Base-by-base conservation (phyloP, 768 basidiomycete species). In the Cytidiella melzeri region DNA sequence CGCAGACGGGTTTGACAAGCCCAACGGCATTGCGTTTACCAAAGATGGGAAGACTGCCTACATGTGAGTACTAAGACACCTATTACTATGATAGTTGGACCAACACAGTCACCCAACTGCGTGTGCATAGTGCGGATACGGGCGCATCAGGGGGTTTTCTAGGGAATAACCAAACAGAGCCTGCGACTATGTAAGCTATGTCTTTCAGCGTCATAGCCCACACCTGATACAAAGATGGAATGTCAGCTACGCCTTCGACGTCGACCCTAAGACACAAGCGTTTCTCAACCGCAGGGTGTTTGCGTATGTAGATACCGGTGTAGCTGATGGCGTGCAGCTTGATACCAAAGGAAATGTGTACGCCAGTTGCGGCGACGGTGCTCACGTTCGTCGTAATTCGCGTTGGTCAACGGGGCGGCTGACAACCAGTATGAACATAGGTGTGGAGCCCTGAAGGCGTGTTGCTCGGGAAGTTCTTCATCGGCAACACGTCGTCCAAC, bases 21-120 rank as follows among this genome's bases (percentile, higher is more conserved):
- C 75, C 39, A 92, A 91, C 58, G 90, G 87, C 1, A 76, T 91
- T 45, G 83, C 84, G 0, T 83, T 90, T 62, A 76, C 75, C n/a
- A 65, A 69, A 1, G 79, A 84, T 53, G 84, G 86, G 7, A 75
- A 64, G 43, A 76, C 69, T 6, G 86, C 79, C 3, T 91, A 83
- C 59, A 70, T 90, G 85, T 73, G 47, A 53, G 73, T 52, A 26
- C 19, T 18, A 38, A 26, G n/a, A n/a, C n/a, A n/a, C n/a, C n/a
- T n/a, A n/a, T n/a, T n/a, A n/a, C n/a, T n/a, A n/a, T n/a, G n/a
- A n/a, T n/a, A n/a, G n/a, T n/a, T n/a, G n/a, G n/a, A n/a, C n/a
- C n/a, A n/a, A n/a, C n/a, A n/a, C n/a, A n/a, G n/a, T n/a, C n/a
- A n/a, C 40, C 15, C 19, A 9, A 18, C 21, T 7, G 4, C 12